phyloP scores from a whole-genome alignment of 2,329 filamentous ascomycete genomes.

The Lecanicillium sp. region DNA sequence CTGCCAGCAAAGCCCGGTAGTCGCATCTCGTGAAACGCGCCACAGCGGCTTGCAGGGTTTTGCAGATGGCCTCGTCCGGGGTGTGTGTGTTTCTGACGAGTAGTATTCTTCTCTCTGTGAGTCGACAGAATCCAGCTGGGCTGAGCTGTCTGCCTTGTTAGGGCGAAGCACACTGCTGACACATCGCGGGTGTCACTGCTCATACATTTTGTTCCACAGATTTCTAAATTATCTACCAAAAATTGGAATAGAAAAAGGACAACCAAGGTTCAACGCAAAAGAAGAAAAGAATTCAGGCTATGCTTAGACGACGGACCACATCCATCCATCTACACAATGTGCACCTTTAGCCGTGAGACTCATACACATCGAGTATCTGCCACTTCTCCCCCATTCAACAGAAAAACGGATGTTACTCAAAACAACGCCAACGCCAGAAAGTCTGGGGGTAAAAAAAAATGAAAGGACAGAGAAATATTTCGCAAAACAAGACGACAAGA shows the following conservation, averaged over 20 bases:
- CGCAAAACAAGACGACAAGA: no score
- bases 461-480: background rate
- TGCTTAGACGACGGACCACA: background rate
- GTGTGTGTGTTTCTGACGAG: no score
- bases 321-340: background rate
- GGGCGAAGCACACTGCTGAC: background rate
- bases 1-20: background rate
- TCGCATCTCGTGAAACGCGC: constrained; percentile 5
- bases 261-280: background rate
- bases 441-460: constrained; percentile 22
- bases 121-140: no score
- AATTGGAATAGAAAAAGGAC: background rate
- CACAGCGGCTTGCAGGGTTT: no score
- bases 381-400: constrained; percentile 12
- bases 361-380: background rate
- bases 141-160: no score
- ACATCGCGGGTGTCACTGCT: background rate
- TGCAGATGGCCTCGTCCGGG: no score
- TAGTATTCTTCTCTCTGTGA: no score
- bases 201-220: background rate
- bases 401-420: constrained; percentile 19
- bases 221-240: constrained; percentile 10
- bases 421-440: constrained; percentile 29
- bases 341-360: no score
- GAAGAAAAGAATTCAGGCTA: background rate